A percentile compares a stretch with the other conserved stretches of the same genome.
phyloP scores from a whole-genome alignment of 2,329 filamentous ascomycete genomes.

The Phialophora macrospora region DNA sequence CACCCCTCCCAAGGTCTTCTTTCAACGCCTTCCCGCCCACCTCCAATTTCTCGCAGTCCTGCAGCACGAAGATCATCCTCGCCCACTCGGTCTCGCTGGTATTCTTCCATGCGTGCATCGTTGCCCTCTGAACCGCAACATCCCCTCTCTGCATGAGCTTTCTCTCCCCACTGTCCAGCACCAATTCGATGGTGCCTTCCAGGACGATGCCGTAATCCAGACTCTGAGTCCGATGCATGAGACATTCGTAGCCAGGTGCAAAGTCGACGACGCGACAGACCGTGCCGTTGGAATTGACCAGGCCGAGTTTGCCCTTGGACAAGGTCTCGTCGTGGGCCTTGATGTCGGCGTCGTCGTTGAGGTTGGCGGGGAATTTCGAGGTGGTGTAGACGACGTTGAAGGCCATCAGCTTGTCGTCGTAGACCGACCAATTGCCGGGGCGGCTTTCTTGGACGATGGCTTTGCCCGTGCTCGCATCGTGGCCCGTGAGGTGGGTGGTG shows the following conservation, averaged over 20 bases:
- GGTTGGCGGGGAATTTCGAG: constrained; percentile 44
- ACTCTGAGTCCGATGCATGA: constrained; percentile 61
- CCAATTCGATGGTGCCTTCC: constrained; percentile 59
- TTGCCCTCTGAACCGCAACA: constrained; percentile 60
- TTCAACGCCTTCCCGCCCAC: constrained; percentile 36
- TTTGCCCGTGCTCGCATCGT: constrained; percentile 44
- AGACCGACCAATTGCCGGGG: constrained; percentile 41
- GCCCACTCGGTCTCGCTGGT: constrained; percentile 38
- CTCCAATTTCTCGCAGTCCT: constrained; percentile 37
- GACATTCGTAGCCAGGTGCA: constrained; percentile 48
- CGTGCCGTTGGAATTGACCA: constrained; percentile 43
- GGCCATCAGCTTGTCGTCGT: constrained; percentile 43
- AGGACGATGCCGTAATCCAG: constrained; percentile 62
- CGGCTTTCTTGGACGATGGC: constrained; percentile 47
- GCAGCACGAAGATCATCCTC: constrained; percentile 39
- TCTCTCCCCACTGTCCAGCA: constrained; percentile 58
- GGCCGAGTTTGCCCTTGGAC: constrained; percentile 41
- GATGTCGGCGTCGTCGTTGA: constrained; percentile 47
- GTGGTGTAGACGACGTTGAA: constrained; percentile 52
- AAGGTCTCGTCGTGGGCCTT: constrained; percentile 42
- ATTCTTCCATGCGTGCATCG: constrained; percentile 50
- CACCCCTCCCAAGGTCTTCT: constrained; percentile 35
- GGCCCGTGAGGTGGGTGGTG: constrained; percentile 45
- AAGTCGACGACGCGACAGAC: constrained; percentile 48
- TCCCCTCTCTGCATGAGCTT: constrained; percentile 57